These are phyloP conservation scores for Triangularia verruculosa DNA, from an alignment of 2,329 filamentous ascomycete species.

Conservation along the genomic window DNA sequence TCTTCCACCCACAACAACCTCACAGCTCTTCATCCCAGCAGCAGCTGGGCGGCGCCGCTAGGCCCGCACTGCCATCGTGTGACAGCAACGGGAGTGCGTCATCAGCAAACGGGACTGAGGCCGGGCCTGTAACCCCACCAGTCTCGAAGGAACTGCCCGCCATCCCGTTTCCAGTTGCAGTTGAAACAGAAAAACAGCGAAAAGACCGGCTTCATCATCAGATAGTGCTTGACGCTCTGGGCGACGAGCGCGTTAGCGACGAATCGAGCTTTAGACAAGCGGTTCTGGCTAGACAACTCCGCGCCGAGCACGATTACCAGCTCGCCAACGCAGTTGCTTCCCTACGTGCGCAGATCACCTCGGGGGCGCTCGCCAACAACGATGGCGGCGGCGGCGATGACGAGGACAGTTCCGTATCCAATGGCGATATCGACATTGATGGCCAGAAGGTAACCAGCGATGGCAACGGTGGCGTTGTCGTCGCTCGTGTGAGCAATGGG, in stretches of 20 bases:
- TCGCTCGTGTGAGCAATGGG: too few species aligned
- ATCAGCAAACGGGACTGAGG: too few species aligned
- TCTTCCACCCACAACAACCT: conserved; percentile 16
- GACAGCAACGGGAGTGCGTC: background rate
- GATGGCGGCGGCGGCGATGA: background rate
- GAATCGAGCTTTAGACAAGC: conserved; percentile 63
- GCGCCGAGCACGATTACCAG: conserved; percentile 52
- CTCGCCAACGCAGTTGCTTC: conserved; percentile 23
- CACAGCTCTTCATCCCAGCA: conserved; percentile 15
- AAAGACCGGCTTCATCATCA: conserved; percentile 60
- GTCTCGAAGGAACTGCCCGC: background rate
- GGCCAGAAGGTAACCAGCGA: background rate
- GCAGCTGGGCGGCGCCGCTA: background rate
- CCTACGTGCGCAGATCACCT: background rate
- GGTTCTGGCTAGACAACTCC: conserved; percentile 57
- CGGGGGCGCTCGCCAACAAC: conserved; percentile 8
- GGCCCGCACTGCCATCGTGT: background rate
- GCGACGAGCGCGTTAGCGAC: conserved; percentile 66
- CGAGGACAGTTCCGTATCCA: background rate
- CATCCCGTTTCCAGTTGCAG: background rate
- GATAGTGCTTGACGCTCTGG: conserved; percentile 64
- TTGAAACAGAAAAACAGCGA: conserved; percentile 45
- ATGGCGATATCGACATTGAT: background rate
- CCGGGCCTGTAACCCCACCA: background rate
- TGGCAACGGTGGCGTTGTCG: conserved; percentile 36